Evolutionary conservation across 495 filamentous ascomycete species (phyloP).

Genomic region (Mytilinidion resinicola): DNA sequence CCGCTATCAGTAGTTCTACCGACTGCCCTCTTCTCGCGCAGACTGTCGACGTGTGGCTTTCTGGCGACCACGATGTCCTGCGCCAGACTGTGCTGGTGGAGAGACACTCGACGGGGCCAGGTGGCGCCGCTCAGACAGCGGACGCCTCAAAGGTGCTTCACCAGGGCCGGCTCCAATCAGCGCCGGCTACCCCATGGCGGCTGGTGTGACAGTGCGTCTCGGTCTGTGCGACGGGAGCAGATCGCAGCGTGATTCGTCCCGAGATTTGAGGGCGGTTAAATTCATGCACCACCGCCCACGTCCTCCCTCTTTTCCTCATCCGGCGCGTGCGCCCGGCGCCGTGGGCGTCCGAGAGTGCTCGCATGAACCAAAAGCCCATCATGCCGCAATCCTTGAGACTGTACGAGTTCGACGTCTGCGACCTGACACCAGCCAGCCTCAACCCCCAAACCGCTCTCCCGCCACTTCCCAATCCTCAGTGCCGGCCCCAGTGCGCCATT

Average conservation of each 20-base stretch:
- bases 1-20: too few relatives aligned
- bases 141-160: too few relatives aligned
- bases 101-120: too few relatives aligned
- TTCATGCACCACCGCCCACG: background rate
- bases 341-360: background rate
- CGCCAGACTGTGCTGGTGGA: too few relatives aligned
- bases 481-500: background rate
- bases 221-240: background rate
- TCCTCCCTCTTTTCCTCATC: background rate
- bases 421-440: background rate
- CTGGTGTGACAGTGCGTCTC: background rate
- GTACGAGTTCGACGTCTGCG: background rate
- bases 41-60: too few relatives aligned
- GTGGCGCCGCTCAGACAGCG: too few relatives aligned
- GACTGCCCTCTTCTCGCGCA: too few relatives aligned
- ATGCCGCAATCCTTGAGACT: background rate
- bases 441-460: background rate
- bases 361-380: conserved; percentile 3
- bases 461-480: background rate
- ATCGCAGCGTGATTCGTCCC: conserved; percentile 2
- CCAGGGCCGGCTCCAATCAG: background rate
- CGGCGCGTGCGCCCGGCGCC: background rate
- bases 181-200: background rate
- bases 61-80: too few relatives aligned
- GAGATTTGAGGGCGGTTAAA: conserved; percentile 1